Conservation (phyloP, 1,139 yeast genomes). For the Tardiomyces depauwii region DNA sequence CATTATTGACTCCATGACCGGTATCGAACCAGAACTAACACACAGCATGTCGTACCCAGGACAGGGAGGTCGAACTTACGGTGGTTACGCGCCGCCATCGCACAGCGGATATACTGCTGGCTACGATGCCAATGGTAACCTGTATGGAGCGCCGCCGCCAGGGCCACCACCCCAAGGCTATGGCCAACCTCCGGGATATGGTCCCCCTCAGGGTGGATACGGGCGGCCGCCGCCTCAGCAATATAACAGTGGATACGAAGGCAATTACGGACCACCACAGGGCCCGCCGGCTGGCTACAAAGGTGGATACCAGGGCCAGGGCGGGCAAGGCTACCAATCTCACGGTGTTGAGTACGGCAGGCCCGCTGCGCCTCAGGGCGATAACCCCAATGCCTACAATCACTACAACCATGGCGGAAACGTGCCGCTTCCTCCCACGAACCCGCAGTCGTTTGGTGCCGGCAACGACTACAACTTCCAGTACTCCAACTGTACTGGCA, state of each 20-base stretch:
- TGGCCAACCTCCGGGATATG: background rate
- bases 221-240: background rate
- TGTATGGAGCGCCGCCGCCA: background rate
- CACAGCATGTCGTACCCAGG: constrained; percentile 19
- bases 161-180: background rate
- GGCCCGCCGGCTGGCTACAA: constrained; percentile 9
- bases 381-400: background rate
- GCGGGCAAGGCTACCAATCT: constrained; percentile 14
- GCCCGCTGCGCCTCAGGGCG: constrained; percentile 1
- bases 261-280: constrained; percentile 12
- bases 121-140: background rate
- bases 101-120: background rate
- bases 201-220: background rate
- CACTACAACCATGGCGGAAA: constrained; percentile 9
- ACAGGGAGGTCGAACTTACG: constrained; percentile 16
- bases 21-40: background rate
- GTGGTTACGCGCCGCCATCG: constrained; percentile 9
- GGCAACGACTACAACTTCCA: constrained; percentile 34
- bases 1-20: no score
- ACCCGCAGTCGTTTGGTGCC: constrained; percentile 29
- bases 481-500: constrained; percentile 69
- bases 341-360: constrained; percentile 9
- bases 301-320: constrained; percentile 7
- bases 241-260: background rate
- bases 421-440: constrained; percentile 22